Conservation (phyloP, 495 filamentous ascomycete genomes). For the Talaromyces thailandensis region DNA sequence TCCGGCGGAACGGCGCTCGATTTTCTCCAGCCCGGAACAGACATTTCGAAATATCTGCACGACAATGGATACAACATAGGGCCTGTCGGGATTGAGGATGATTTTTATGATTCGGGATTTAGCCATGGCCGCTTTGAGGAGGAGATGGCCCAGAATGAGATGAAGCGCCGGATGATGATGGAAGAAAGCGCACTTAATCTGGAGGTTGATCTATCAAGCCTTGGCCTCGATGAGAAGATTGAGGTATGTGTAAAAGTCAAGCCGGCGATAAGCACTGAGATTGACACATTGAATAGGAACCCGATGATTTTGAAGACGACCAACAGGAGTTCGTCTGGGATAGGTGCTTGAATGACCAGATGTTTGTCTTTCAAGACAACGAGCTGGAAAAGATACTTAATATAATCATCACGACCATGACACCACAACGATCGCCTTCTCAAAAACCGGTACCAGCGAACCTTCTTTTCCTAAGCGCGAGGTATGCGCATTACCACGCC, state of each 20-base stretch:
- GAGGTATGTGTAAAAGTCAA: slow-evolving; percentile 50
- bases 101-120: slow-evolving; percentile 92
- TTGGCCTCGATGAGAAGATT: slow-evolving; percentile 91
- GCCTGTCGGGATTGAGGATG: slow-evolving; percentile 75
- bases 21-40: slow-evolving; percentile 88
- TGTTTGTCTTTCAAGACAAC: slow-evolving; percentile 98
- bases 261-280: slow-evolving; percentile 11
- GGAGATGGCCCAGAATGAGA: slow-evolving; percentile 92
- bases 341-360: slow-evolving; percentile 90
- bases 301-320: slow-evolving; percentile 76
- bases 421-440: slow-evolving; percentile 84
- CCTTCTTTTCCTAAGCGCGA: slow-evolving; percentile 86
- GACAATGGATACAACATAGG: slow-evolving; percentile 90
- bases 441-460: slow-evolving; percentile 98
- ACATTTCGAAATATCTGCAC: slow-evolving; percentile 90
- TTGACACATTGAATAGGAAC: slow-evolving; percentile 38
- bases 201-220: slow-evolving; percentile 91
- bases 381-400: slow-evolving; percentile 85
- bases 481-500: slow-evolving; percentile 95
- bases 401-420: slow-evolving; percentile 97
- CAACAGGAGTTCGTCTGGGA: slow-evolving; percentile 97
- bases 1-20: slow-evolving; percentile 94
- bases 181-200: slow-evolving; percentile 98
- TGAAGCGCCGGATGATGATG: slow-evolving; percentile 99
- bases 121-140: slow-evolving; percentile 93